phyloP scores from a whole-genome alignment of 2,329 filamentous ascomycete species.

The Dichotomopilus funicola region DNA sequence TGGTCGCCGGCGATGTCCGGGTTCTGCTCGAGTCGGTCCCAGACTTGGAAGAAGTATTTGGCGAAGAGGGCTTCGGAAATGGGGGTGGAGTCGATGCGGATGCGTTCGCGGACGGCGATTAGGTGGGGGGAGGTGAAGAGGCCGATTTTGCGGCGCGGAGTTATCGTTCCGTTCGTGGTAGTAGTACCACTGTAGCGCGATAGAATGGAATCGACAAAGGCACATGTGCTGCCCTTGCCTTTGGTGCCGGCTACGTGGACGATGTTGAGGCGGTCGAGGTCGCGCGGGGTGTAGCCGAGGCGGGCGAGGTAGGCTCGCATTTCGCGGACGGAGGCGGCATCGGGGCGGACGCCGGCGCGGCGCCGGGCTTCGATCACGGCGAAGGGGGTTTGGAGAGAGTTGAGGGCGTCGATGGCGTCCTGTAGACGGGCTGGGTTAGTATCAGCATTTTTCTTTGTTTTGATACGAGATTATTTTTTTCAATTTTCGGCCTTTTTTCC shows the following conservation, averaged over 20 bases:
- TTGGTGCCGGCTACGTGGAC: constrained; percentile 71
- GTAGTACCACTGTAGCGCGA: constrained; percentile 42
- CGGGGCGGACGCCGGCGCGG: constrained; percentile 65
- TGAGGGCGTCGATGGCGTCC: constrained; percentile 62
- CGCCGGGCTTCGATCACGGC: constrained; percentile 71
- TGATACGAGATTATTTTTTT: no score
- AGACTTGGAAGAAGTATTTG: constrained; percentile 62
- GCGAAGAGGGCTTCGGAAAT: constrained; percentile 54
- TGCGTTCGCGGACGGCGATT: constrained; percentile 60
- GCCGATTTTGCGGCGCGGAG: constrained; percentile 43
- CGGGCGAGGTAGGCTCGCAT: constrained; percentile 72
- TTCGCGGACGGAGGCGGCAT: constrained; percentile 69
- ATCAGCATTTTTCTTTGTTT: neutral
- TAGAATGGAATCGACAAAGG: constrained; percentile 59
- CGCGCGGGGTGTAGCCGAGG: constrained; percentile 60
- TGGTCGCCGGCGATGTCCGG: constrained; percentile 29
- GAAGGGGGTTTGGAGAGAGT: constrained; percentile 84
- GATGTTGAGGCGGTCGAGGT: constrained; percentile 57
- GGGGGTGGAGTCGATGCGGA: constrained; percentile 53
- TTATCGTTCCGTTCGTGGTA: constrained; percentile 26
- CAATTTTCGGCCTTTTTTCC: no score
- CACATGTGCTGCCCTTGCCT: constrained; percentile 68
- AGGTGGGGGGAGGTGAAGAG: constrained; percentile 66
- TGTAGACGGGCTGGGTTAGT: constrained; percentile 30
- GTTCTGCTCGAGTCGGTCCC: constrained; percentile 46